Percentiles rank a stretch among this genome's conserved stretches.
These are phyloP conservation scores for Kwoniella europaea DNA, from an alignment of 768 basidiomycete species.

Conservation along the genomic window DNA sequence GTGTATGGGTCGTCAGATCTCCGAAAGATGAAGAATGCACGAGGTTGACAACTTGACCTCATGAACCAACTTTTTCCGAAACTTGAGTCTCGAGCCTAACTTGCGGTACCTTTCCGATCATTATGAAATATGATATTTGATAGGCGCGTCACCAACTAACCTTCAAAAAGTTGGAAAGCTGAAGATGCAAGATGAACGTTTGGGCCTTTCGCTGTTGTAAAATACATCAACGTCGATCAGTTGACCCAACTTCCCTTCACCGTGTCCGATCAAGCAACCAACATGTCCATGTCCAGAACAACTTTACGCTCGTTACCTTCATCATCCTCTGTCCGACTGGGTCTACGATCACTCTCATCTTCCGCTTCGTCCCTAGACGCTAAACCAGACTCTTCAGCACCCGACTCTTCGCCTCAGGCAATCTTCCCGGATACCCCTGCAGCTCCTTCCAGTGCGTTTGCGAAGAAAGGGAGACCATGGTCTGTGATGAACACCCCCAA, in stretches of 20 bases:
- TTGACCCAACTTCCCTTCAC: too few species aligned
- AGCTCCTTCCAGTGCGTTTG: constrained; percentile 14
- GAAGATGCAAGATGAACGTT: too few species aligned
- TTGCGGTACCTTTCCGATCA: too few species aligned
- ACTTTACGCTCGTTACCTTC: constrained; percentile 7
- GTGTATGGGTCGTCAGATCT: too few species aligned
- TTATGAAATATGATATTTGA: neutral
- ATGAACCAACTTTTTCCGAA: neutral
- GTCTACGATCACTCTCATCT: constrained; percentile 4
- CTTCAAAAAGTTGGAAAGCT: neutral
- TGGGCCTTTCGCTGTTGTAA: too few species aligned
- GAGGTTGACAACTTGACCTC: too few species aligned
- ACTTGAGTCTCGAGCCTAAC: neutral
- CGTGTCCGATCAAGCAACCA: neutral
- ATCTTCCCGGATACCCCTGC: constrained; percentile 22
- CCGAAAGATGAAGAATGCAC: too few species aligned
- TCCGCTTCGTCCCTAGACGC: neutral
- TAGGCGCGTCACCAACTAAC: neutral
- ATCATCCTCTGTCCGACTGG: neutral
- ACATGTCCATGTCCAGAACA: neutral
- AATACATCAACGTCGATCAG: too few species aligned
- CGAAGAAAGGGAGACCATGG: constrained; percentile 21
- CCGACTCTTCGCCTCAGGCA: constrained; percentile 14
- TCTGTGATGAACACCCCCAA: constrained; percentile 29
- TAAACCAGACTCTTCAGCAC: constrained; percentile 17